Evolutionary conservation across 2,329 filamentous ascomycete species (phyloP).

Genomic region (Thielaviopsis punctulata): DNA sequence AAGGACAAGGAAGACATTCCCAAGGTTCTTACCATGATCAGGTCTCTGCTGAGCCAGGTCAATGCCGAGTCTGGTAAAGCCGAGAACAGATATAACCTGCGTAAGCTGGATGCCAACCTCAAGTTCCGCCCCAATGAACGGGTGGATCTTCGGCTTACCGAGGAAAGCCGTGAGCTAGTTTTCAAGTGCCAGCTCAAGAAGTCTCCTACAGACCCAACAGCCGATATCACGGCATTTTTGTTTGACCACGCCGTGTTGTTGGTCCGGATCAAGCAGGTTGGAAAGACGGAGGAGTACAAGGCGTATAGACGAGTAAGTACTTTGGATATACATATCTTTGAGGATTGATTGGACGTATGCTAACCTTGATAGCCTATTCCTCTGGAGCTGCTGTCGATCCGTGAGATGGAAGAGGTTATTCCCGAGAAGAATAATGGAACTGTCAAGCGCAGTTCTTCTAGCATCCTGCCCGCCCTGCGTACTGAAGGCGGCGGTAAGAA

Average conservation of each 20-base stretch:
- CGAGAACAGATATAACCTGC: slow-evolving; percentile 91
- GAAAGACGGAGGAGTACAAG: slow-evolving; percentile 86
- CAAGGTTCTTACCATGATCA: slow-evolving; percentile 71
- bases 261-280: slow-evolving; percentile 77
- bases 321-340: not conserved
- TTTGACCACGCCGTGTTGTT: slow-evolving; percentile 92
- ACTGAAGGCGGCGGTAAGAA: slow-evolving; percentile 34
- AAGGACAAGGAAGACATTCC: slow-evolving; percentile 77
- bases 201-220: slow-evolving; percentile 61
- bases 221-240: slow-evolving; percentile 80
- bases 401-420: slow-evolving; percentile 93
- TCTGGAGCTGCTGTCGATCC: slow-evolving; percentile 78
- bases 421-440: slow-evolving; percentile 54
- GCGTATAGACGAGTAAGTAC: slow-evolving; percentile 59
- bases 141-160: slow-evolving; percentile 85
- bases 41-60: slow-evolving; percentile 70
- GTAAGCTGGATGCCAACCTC: slow-evolving; percentile 78
- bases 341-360: not conserved
- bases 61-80: slow-evolving; percentile 93
- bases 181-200: slow-evolving; percentile 95
- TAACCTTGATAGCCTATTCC: slow-evolving; percentile 54
- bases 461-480: slow-evolving; percentile 47
- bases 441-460: slow-evolving; percentile 75
- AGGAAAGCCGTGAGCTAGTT: slow-evolving; percentile 80
- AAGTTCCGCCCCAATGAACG: slow-evolving; percentile 80